Evolutionary conservation across 2,329 filamentous ascomycete species (phyloP).

Genomic region (Claviceps digitariae): DNA sequence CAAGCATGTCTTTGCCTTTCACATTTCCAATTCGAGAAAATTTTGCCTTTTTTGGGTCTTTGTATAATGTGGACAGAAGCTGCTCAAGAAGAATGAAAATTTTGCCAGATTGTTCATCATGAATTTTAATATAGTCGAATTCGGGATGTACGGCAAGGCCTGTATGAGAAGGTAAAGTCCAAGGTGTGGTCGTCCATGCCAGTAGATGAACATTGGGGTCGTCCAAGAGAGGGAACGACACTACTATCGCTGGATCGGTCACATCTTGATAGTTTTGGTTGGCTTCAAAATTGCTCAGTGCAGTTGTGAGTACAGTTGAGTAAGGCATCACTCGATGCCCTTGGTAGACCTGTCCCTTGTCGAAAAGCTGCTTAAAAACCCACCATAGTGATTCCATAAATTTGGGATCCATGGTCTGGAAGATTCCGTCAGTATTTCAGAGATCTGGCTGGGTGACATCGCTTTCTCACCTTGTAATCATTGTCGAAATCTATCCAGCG

Average conservation of each 20-base stretch:
- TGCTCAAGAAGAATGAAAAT: constrained; percentile 77
- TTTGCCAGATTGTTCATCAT: constrained; percentile 69
- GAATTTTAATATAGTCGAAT: constrained; percentile 78
- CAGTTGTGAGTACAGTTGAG: constrained; percentile 78
- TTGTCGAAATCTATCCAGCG: constrained; percentile 98
- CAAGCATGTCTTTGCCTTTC: constrained; percentile 54
- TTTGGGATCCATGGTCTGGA: constrained; percentile 74
- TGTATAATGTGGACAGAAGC: constrained; percentile 67
- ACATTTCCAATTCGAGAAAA: constrained; percentile 55
- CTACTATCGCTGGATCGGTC: constrained; percentile 78
- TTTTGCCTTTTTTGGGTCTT: constrained; percentile 65
- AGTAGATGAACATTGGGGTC: constrained; percentile 64
- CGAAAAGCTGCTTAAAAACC: constrained; percentile 87
- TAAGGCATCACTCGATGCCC: constrained; percentile 92
- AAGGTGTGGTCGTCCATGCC: constrained; percentile 80
- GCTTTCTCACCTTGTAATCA: constrained; percentile 63
- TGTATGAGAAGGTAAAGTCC: constrained; percentile 75
- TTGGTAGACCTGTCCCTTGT: constrained; percentile 80
- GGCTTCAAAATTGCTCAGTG: constrained; percentile 84
- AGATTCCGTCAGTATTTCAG: background rate
- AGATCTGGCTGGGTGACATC: background rate
- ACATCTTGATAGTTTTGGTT: constrained; percentile 92
- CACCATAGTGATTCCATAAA: constrained; percentile 98
- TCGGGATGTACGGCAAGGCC: constrained; percentile 66
- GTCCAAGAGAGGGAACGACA: constrained; percentile 71